Evolutionary conservation across 345 rosid genomes (phyloP), one percentile per base, ranked within the genome.

Genomic region (Populus simonii): DNA sequence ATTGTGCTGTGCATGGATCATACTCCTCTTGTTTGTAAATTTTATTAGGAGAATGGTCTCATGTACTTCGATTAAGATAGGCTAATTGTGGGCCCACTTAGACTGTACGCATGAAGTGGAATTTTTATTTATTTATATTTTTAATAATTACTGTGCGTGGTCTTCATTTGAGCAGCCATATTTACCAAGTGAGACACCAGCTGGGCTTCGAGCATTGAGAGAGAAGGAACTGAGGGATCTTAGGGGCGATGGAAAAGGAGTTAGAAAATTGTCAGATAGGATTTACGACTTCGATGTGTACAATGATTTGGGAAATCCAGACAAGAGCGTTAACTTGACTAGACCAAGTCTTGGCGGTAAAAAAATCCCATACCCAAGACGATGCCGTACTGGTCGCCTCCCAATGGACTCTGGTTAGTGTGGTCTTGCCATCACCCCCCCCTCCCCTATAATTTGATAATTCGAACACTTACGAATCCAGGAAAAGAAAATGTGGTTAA

Each of bases 271-370:
- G 80, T 90, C 96, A 0, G 98, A 96, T 82, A 87, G 97, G 71
- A 67, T 92, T 57, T 96, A 96, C 70, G 98, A 94, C 79, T 96
- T 53, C 25, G 94, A 91, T 75, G 84, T 92, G 31, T 96, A 96
- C 79, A 94, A 96, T 79, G 99, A 96, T 81, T 76, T 96, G 78
- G 99, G 99, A 57, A 96, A 94, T 74, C 98, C 99, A 0, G 99
- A 96, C 83, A 89, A 59, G 73, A 90, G 92, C 0, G 66, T 71
- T 11, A 93, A 89, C 16, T 89, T 84, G 35, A 83, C 83, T 15
- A 89, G 99, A 66, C 98, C 97, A 1, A 67, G 59, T 11, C 90
- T 96, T 4, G 99, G 99, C 1, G 97, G 98, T 36, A 80, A 84
- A 22, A 77, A 81, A 22, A 79, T 86, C 29, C 95, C 97, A 12